A percentile compares a stretch with the other conserved stretches of the same genome.
phyloP scores from a whole-genome alignment of 1,284 basidiomycete genomes.

The Cystobasidiaceae sp. region DNA sequence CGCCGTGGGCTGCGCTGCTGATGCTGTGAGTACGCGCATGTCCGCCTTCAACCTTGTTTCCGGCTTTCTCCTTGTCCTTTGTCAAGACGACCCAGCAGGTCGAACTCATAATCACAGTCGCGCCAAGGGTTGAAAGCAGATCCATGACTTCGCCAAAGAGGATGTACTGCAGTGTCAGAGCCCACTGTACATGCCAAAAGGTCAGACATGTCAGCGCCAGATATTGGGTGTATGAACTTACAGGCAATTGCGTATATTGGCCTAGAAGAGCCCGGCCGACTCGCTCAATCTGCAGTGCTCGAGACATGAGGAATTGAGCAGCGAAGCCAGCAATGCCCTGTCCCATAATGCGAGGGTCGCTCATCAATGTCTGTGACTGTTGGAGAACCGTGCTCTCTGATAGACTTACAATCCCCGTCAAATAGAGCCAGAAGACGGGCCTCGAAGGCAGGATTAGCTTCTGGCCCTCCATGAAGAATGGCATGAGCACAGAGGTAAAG shows the following conservation, averaged over 20 bases:
- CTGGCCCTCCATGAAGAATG: conserved; percentile 34
- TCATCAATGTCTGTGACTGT: too few relatives aligned
- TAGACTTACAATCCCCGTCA: conserved; percentile 35
- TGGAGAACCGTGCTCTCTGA: too few relatives aligned
- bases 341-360: too few relatives aligned
- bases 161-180: conserved; percentile 38
- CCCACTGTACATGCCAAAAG: too few relatives aligned
- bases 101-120: conserved; percentile 38
- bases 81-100: conserved; percentile 37
- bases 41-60: background rate
- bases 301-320: conserved; percentile 37
- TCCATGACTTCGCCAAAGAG: conserved; percentile 38
- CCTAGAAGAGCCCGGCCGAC: background rate
- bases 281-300: conserved; percentile 35
- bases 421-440: conserved; percentile 33
- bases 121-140: conserved; percentile 36
- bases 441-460: conserved; percentile 34
- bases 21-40: background rate
- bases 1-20: background rate
- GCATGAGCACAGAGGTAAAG: conserved; percentile 28
- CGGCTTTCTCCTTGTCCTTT: conserved; percentile 5
- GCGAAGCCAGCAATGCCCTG: conserved; percentile 38
- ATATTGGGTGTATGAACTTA: too few relatives aligned
- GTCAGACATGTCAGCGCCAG: too few relatives aligned
- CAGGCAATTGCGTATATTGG: background rate